Conservation (phyloP, 164 flowering plant species). For the Paratinospora sagittata region DNA sequence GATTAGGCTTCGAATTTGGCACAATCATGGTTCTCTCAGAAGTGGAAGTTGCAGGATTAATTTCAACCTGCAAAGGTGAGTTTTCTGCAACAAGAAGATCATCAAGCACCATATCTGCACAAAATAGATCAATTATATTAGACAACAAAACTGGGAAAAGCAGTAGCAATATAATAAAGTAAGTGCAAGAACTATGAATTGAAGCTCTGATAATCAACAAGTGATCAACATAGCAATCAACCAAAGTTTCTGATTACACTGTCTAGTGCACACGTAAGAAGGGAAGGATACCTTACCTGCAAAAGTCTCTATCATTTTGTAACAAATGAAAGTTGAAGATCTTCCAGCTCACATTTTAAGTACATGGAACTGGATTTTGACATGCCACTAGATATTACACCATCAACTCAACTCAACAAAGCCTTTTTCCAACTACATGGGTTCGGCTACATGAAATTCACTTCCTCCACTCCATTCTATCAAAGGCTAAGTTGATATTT, state of each 20-base stretch:
- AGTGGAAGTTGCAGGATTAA: constrained; percentile 34
- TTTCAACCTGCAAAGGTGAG: constrained; percentile 64
- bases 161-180: not conserved
- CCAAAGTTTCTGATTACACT: not conserved
- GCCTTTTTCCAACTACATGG: too few relatives aligned
- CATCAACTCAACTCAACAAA: too few relatives aligned
- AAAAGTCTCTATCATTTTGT: not conserved
- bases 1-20: constrained; percentile 37
- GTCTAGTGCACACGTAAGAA: too few relatives aligned
- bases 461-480: too few relatives aligned
- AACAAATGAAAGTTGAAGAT: not conserved
- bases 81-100: constrained; percentile 91
- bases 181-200: not conserved
- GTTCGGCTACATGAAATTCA: too few relatives aligned
- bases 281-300: not conserved
- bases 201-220: not conserved
- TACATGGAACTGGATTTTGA: not conserved
- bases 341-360: not conserved
- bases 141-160: not conserved
- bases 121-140: not conserved
- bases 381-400: too few relatives aligned
- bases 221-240: not conserved
- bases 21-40: constrained; percentile 49
- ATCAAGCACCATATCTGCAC: constrained; percentile 77
- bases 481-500: too few relatives aligned